Conservation (phyloP, 2,329 filamentous ascomycete genomes). For the Hirsutella minnesotensis region DNA sequence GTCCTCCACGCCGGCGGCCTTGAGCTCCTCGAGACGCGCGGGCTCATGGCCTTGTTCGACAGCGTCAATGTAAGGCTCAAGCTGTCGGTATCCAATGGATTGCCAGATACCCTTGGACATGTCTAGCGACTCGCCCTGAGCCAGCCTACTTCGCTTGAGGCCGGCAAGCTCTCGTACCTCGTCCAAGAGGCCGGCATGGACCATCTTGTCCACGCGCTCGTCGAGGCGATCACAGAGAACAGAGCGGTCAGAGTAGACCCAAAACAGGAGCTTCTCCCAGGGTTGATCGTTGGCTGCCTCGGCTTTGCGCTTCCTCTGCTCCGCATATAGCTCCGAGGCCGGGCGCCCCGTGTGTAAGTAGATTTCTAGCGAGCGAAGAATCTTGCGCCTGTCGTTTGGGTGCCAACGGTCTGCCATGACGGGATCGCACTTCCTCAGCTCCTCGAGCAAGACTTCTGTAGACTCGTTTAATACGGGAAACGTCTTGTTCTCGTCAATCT, state of each 20-base stretch:
- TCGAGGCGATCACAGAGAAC: conserved; percentile 61
- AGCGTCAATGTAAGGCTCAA: conserved; percentile 57
- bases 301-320: conserved; percentile 47
- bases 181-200: conserved; percentile 39
- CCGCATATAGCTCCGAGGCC: conserved; percentile 77
- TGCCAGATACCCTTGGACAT: conserved; percentile 83
- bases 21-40: conserved; percentile 41
- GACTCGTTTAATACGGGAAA: conserved; percentile 63
- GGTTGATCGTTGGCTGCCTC: conserved; percentile 12
- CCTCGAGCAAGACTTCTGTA: conserved; percentile 59
- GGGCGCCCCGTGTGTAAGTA: conserved; percentile 70
- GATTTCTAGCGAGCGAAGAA: conserved; percentile 80
- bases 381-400: conserved; percentile 83
- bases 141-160: conserved; percentile 21
- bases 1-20: conserved; percentile 50
- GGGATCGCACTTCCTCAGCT: conserved; percentile 72
- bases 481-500: conserved; percentile 20
- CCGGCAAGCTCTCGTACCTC: conserved; percentile 36
- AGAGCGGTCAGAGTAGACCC: conserved; percentile 69
- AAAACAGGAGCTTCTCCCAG: conserved; percentile 62
- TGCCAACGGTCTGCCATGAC: conserved; percentile 88
- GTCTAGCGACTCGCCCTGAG: conserved; percentile 47
- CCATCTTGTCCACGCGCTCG: conserved; percentile 72
- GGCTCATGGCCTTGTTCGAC: conserved; percentile 16
- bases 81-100: conserved; percentile 91